Conservation (phyloP, 2,329 filamentous ascomycete genomes). For the Penicillium sp. region DNA sequence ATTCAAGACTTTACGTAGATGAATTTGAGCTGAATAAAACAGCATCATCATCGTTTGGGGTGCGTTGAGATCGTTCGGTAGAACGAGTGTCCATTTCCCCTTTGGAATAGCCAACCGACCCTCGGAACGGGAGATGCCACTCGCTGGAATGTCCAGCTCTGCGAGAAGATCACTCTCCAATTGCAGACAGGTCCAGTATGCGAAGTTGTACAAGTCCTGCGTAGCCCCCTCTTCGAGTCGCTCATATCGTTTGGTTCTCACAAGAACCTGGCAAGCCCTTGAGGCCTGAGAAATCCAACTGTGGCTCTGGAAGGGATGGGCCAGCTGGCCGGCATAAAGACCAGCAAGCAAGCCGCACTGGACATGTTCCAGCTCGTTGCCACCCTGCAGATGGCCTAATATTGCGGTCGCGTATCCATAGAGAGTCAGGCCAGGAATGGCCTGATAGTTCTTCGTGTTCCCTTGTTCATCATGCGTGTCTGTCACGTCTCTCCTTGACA, state of each 20-base stretch:
- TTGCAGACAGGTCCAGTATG: constrained; percentile 92
- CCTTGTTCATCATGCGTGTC: constrained; percentile 21
- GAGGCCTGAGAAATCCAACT: constrained; percentile 65
- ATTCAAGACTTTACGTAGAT: constrained; percentile 58
- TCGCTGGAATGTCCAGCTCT: constrained; percentile 69
- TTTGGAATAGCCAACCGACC: constrained; percentile 44
- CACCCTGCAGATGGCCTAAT: constrained; percentile 75
- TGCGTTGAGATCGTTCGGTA: constrained; percentile 35
- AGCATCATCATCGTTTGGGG: constrained; percentile 50
- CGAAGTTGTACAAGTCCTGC: constrained; percentile 68
- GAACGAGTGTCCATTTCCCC: constrained; percentile 35
- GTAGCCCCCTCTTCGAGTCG: constrained; percentile 29
- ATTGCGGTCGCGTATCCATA: constrained; percentile 86
- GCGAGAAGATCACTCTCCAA: constrained; percentile 93
- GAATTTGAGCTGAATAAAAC: constrained; percentile 63
- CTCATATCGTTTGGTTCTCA: constrained; percentile 57
- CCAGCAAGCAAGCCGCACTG: constrained; percentile 83
- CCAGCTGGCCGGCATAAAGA: constrained; percentile 85
- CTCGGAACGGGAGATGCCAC: constrained; percentile 60
- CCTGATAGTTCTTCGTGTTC: constrained; percentile 67
- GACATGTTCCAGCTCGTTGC: constrained; percentile 77
- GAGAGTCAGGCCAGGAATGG: constrained; percentile 86
- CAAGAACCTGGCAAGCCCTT: constrained; percentile 65
- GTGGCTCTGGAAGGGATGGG: constrained; percentile 82
- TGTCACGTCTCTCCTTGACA: constrained; percentile 15